Base-by-base conservation (phyloP, 352 stramenopile genomes). In the Pythium chondricola region DNA sequence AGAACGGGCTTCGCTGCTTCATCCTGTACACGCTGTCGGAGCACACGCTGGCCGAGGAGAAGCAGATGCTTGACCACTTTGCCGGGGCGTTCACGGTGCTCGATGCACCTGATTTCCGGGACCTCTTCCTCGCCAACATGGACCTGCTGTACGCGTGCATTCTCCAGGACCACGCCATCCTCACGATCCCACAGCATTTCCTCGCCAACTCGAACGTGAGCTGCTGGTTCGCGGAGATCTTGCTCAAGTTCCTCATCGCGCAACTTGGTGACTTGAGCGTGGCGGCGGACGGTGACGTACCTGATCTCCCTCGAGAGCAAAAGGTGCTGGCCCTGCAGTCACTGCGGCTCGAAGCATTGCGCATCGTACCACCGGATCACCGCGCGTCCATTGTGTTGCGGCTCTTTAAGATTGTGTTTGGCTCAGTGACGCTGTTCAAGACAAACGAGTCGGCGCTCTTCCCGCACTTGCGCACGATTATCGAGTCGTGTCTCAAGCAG, bases 41-140 rank as follows among this genome's bases (percentile, higher is more conserved):
- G 29, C 93, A 90, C 53, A 88, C 78, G 13, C 42, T 93, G 14
- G 79, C 83, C 4, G 85, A 96, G 56, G 86, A 93, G 58, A 96
- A 97, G 57, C 96, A 99, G 58, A 92, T 98, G 64, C 63, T 99
- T 13, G 95, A 98, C 36, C 82, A 96, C 27, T 99, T 99, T 68
- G 95, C 95, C 6, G 82, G 93, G 11, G 89, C 93, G 2, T 99
- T 99, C 55, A 98, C 95, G 1, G 86, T 98, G 24, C 70, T 99
- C 14, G 95, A 99, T 61, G 87, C 83, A 20, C 84, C 88, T 41
- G 95, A 98, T 60, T 94, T 99, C 48, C 74, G 90, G 6, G 83
- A 95, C 56, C 56, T 96, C 18, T 93, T 95, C 48, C 74, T 92
- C 49, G 64, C 78, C 18, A 96, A 96, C 56, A 87, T 98, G 43